Evolutionary conservation across 164 flowering plant species (phyloP).

Genomic region (Macadamia integrifolia): DNA sequence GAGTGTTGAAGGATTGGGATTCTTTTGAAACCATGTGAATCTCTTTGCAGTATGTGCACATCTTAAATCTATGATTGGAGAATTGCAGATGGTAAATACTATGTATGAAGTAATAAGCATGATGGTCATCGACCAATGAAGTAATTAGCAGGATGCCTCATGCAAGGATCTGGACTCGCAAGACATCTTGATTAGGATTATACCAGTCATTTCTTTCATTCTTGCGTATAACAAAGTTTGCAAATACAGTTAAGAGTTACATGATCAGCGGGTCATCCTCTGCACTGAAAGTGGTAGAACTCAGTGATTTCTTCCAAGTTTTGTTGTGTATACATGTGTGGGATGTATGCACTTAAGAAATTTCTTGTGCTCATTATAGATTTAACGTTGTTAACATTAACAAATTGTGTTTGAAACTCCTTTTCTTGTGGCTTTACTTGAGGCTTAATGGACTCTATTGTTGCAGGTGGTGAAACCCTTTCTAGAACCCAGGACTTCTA

Average conservation of each 20-base stretch:
- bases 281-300: no score
- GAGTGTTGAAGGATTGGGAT: not conserved
- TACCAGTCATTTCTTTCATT: not conserved
- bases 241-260: not conserved
- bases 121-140: not conserved
- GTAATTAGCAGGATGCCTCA: not conserved
- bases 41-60: not conserved
- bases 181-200: not conserved
- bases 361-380: not conserved
- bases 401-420: not conserved
- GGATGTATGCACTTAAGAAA: not conserved
- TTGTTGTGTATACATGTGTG: not conserved
- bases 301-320: no score
- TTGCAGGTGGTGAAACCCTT: constrained; percentile 84
- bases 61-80: no score
- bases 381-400: no score
- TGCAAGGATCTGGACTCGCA: not conserved
- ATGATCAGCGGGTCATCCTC: not conserved
- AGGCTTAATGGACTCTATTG: not conserved
- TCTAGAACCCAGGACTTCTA: constrained; percentile 72
- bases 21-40: not conserved
- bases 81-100: not conserved
- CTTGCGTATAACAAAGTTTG: not conserved
- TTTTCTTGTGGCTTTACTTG: not conserved
- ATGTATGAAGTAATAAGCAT: not conserved